These are phyloP conservation scores for Quercus tomentella DNA, from an alignment of 331 rosid genomes.

Conservation along the genomic window DNA sequence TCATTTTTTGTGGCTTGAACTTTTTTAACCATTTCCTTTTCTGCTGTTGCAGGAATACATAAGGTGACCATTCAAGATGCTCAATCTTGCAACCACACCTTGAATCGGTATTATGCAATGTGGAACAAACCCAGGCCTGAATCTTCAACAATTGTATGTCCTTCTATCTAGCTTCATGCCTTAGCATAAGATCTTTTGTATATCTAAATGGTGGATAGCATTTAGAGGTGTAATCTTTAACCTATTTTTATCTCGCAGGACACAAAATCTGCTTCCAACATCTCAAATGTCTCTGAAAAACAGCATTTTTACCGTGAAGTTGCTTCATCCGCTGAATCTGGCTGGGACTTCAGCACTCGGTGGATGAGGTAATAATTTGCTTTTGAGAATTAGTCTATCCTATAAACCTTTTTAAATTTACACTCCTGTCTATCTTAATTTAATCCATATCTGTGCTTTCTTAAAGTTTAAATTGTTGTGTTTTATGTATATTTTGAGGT, in stretches of 20 bases:
- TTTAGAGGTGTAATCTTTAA: constrained; percentile 3
- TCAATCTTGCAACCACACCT: constrained; percentile 44
- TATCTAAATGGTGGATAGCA: neutral
- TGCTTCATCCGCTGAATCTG: constrained; percentile 85
- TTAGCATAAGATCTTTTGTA: neutral
- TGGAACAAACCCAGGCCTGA: constrained; percentile 96
- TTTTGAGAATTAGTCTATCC: neutral
- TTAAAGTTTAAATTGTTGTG: neutral
- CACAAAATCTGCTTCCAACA: constrained; percentile 61
- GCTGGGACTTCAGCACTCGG: constrained; percentile 97
- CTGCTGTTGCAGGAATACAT: constrained; percentile 38
- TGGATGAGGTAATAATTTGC: constrained; percentile 70
- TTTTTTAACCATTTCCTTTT: neutral
- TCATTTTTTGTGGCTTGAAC: neutral
- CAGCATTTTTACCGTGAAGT: constrained; percentile 56
- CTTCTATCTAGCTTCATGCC: neutral
- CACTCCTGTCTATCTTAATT: neutral
- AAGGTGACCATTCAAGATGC: constrained; percentile 52
- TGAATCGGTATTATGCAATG: constrained; percentile 83
- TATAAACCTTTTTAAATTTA: no score
- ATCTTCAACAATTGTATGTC: constrained; percentile 54
- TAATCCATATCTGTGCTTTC: neutral
- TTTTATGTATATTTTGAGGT: neutral
- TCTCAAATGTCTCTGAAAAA: constrained; percentile 42
- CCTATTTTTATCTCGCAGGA: constrained; percentile 40